Conservation (phyloP, 208 protist species). For the Crithidia thermophila region DNA sequence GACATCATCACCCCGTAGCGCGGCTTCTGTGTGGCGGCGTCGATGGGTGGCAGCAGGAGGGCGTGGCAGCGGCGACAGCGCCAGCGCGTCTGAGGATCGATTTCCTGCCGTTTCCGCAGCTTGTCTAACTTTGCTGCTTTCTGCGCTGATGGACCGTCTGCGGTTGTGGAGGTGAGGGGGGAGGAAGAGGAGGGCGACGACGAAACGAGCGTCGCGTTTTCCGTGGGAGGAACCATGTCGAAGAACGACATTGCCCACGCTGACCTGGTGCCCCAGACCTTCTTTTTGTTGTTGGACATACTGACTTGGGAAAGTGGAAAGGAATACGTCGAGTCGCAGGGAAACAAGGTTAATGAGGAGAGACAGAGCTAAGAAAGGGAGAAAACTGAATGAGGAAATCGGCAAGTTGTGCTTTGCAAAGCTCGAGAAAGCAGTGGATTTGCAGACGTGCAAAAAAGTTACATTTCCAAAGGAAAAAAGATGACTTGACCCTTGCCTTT, state of each 20-base stretch:
- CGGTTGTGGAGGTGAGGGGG: background rate
- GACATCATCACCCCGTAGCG: conserved; percentile 42
- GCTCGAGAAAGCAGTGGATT: too few species aligned
- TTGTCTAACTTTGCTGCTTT: conserved; percentile 14
- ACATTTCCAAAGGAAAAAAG: too few species aligned
- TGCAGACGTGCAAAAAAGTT: too few species aligned
- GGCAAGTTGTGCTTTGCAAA: too few species aligned
- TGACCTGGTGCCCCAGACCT: conserved; percentile 49
- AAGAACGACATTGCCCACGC: conserved; percentile 65
- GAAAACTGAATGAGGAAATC: too few species aligned
- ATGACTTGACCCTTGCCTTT: too few species aligned
- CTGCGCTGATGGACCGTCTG: background rate
- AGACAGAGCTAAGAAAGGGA: too few species aligned
- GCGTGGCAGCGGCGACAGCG: conserved; percentile 43
- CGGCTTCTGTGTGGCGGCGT: conserved; percentile 41
- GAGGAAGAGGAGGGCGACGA: background rate
- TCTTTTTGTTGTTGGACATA: background rate
- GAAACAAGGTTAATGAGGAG: background rate
- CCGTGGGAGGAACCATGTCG: conserved; percentile 19
- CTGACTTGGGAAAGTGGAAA: background rate
- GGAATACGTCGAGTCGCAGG: background rate
- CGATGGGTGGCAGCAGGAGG: conserved; percentile 31
- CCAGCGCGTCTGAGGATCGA: conserved; percentile 36
- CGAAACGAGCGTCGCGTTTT: background rate
- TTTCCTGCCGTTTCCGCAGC: conserved; percentile 19